These are phyloP conservation scores for Trypanosoma scelopori DNA, from an alignment of 208 protist genomes.

Conservation along the genomic window DNA sequence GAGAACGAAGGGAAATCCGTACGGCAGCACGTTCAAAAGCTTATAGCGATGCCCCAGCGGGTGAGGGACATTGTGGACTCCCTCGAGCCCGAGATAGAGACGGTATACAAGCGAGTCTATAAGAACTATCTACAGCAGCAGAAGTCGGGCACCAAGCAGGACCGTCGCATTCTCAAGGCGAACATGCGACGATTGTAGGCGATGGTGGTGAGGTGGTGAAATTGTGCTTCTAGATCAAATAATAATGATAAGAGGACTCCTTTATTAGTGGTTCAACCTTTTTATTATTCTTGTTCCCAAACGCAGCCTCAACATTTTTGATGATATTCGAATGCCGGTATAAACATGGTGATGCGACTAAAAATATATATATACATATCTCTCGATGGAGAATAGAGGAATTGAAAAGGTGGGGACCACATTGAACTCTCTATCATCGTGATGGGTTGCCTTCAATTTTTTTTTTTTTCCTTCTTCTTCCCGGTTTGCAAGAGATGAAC, in stretches of 20 bases:
- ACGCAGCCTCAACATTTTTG: no score
- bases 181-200: slow-evolving; percentile 23
- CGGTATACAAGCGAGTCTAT: slow-evolving; percentile 67
- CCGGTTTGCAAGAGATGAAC: no score
- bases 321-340: no score
- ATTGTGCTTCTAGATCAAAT: slow-evolving; percentile 1
- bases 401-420: no score
- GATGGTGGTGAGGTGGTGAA: background rate
- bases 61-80: slow-evolving; percentile 69
- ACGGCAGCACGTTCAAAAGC: slow-evolving; percentile 56
- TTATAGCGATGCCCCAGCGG: slow-evolving; percentile 75
- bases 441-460: no score
- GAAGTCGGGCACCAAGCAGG: slow-evolving; percentile 12
- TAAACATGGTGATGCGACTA: no score
- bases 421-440: no score
- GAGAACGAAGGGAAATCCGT: slow-evolving; percentile 58
- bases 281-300: no score
- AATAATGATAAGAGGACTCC: background rate
- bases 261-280: no score
- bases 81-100: slow-evolving; percentile 78
- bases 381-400: no score
- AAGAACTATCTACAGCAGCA: slow-evolving; percentile 57
- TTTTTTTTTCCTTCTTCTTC: no score
- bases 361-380: no score
- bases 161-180: slow-evolving; percentile 27